These are phyloP conservation scores for Tuber calosporum DNA, from an alignment of 495 filamentous ascomycete genomes.

Conservation along the genomic window DNA sequence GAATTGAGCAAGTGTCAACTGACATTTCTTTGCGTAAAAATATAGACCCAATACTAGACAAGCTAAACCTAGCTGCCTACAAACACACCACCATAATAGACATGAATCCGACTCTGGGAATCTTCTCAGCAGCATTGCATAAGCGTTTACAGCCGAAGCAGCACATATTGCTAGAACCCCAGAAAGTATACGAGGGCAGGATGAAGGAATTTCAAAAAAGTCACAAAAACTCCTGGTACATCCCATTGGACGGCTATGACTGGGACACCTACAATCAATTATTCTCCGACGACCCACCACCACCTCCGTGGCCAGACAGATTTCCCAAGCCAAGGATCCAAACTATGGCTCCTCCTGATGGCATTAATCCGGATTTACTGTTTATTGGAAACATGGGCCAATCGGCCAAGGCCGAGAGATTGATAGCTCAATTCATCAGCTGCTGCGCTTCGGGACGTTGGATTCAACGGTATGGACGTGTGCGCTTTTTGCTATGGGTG, in stretches of 20 bases:
- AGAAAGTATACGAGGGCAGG: slow-evolving; percentile 49
- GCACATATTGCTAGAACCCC: slow-evolving; percentile 72
- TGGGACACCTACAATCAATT: slow-evolving; percentile 50
- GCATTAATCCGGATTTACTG: slow-evolving; percentile 32
- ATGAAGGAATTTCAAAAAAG: slow-evolving; percentile 51
- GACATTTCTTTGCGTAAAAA: not conserved
- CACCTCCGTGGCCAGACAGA: slow-evolving; percentile 8
- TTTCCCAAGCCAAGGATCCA: slow-evolving; percentile 37
- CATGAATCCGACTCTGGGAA: slow-evolving; percentile 66
- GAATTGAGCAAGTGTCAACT: not conserved
- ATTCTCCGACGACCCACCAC: slow-evolving; percentile 41
- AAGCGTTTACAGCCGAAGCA: slow-evolving; percentile 64
- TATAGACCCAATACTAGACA: slow-evolving; percentile 19
- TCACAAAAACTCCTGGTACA: slow-evolving; percentile 12
- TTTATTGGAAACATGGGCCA: slow-evolving; percentile 45
- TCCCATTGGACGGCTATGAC: slow-evolving; percentile 37
- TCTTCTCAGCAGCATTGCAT: slow-evolving; percentile 70
- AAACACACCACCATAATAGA: slow-evolving; percentile 51
- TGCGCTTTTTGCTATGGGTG: slow-evolving; percentile 64
- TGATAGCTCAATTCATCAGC: slow-evolving; percentile 46
- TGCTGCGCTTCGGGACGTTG: slow-evolving; percentile 44
- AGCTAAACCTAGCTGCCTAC: slow-evolving; percentile 26
- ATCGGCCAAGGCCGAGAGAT: slow-evolving; percentile 28
- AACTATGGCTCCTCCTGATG: slow-evolving; percentile 11
- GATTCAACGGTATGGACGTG: slow-evolving; percentile 59